These are phyloP conservation scores for Panaeolus cyanescens DNA, from an alignment of 768 basidiomycete genomes.

Conservation along the genomic window DNA sequence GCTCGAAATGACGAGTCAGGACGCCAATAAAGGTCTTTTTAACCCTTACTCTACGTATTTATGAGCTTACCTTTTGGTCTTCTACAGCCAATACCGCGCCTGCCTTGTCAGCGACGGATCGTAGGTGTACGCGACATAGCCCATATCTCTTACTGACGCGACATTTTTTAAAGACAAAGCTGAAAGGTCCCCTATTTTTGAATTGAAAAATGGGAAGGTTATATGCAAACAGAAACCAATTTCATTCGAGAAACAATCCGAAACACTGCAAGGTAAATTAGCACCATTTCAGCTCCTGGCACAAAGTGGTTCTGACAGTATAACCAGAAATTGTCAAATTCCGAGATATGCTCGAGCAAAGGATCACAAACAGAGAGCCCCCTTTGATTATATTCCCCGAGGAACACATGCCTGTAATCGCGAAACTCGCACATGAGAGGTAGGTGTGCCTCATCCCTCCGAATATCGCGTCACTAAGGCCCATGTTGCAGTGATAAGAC, in stretches of 20 bases:
- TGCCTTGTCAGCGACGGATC: slow-evolving; percentile 16
- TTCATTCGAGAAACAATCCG: slow-evolving; percentile 76
- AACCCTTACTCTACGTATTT: background rate
- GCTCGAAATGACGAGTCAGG: slow-evolving; percentile 1
- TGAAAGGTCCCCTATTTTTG: slow-evolving; percentile 48
- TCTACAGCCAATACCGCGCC: background rate
- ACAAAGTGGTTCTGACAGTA: background rate
- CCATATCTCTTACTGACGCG: slow-evolving; percentile 24
- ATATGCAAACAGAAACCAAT: slow-evolving; percentile 74
- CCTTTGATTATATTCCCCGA: slow-evolving; percentile 65
- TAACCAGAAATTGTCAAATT: slow-evolving; percentile 73
- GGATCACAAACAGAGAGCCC: slow-evolving; percentile 44
- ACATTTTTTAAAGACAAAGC: slow-evolving; percentile 33
- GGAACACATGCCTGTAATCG: slow-evolving; percentile 73
- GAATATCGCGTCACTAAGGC: background rate
- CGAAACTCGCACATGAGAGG: slow-evolving; percentile 88
- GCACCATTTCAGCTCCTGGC: background rate
- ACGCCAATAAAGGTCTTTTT: background rate
- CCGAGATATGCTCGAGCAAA: slow-evolving; percentile 67
- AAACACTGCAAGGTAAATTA: slow-evolving; percentile 77
- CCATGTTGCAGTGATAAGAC: slow-evolving; percentile 67
- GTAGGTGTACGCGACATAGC: slow-evolving; percentile 32
- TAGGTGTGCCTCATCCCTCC: slow-evolving; percentile 27
- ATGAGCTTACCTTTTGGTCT: background rate
- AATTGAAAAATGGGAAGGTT: slow-evolving; percentile 78